A percentile compares a stretch with the other conserved stretches of the same genome.
phyloP scores from a whole-genome alignment of 163 green algal genomes.

The Volvox carteri region DNA sequence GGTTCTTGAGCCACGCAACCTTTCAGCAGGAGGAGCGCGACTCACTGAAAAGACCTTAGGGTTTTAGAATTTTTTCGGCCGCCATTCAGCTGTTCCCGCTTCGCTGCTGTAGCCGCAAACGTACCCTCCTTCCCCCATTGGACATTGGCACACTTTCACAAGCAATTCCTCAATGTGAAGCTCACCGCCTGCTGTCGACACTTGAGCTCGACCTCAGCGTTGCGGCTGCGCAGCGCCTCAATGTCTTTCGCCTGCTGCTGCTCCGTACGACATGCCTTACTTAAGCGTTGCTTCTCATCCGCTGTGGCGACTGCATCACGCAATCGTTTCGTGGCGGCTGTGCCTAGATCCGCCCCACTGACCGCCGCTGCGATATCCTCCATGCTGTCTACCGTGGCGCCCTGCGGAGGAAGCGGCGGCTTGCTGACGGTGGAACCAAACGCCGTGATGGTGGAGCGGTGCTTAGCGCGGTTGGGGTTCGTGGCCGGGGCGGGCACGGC shows the following conservation, averaged over 20 bases:
- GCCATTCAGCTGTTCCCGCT: no score
- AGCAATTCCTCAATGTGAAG: no score
- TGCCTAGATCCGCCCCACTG: background rate
- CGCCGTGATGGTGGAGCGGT: background rate
- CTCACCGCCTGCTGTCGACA: conserved; percentile 3
- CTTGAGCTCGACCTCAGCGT: background rate
- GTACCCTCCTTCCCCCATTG: no score
- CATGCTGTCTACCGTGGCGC: background rate
- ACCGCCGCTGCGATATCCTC: background rate
- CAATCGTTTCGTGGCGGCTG: background rate
- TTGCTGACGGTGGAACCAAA: conserved; percentile 22
- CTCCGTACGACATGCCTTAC: conserved; percentile 20
- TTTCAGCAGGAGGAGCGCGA: no score
- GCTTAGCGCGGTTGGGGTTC: background rate
- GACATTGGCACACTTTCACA: no score
- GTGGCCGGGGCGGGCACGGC: background rate
- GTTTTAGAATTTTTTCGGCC: no score
- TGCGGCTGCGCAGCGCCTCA: background rate
- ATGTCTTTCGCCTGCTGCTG: conserved; percentile 16
- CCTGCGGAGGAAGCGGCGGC: background rate
- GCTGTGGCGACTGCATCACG: background rate
- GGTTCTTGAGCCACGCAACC: no score
- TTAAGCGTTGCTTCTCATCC: conserved; percentile 5
- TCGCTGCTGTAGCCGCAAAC: no score
- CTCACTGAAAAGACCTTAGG: no score